phyloP scores from a whole-genome alignment of 179 eudicot species.

The Sideroxylon spinosum region DNA sequence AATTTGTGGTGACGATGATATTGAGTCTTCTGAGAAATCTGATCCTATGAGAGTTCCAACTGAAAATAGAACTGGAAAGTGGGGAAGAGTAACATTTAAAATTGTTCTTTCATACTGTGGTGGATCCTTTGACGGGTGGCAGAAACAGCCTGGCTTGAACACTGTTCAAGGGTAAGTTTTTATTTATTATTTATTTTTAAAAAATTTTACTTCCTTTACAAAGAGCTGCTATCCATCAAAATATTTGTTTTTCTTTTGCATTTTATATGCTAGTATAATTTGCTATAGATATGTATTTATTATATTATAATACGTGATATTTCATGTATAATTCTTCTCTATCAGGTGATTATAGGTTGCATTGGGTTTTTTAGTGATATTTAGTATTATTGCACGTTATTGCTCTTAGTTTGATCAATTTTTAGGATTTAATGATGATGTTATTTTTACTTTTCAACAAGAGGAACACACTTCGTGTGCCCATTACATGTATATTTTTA shows the following conservation, averaged over 20 bases:
- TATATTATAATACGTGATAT: neutral
- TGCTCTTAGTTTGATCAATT: neutral
- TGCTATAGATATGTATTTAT: neutral
- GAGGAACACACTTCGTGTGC: too few relatives aligned
- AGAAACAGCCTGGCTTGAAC: conserved; percentile 88
- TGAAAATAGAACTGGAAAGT: conserved; percentile 57
- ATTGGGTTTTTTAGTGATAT: neutral
- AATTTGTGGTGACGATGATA: conserved; percentile 30
- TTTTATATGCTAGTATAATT: neutral
- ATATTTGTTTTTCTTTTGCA: neutral
- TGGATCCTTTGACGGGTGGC: conserved; percentile 93
- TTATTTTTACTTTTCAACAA: neutral
- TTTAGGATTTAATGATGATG: neutral
- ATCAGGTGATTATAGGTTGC: neutral
- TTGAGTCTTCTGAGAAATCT: conserved; percentile 33
- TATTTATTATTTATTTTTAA: neutral
- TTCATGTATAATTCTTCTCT: neutral
- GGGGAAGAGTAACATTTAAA: conserved; percentile 82
- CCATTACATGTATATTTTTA: too few relatives aligned
- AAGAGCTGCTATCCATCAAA: too few relatives aligned
- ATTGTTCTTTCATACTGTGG: conserved; percentile 81
- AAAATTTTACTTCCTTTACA: too few relatives aligned
- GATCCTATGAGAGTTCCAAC: conserved; percentile 28
- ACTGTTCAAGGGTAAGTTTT: conserved; percentile 79
- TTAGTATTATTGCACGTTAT: neutral